phyloP scores from a whole-genome alignment of 164 flowering plant genomes.

The Berberis thunbergii region DNA sequence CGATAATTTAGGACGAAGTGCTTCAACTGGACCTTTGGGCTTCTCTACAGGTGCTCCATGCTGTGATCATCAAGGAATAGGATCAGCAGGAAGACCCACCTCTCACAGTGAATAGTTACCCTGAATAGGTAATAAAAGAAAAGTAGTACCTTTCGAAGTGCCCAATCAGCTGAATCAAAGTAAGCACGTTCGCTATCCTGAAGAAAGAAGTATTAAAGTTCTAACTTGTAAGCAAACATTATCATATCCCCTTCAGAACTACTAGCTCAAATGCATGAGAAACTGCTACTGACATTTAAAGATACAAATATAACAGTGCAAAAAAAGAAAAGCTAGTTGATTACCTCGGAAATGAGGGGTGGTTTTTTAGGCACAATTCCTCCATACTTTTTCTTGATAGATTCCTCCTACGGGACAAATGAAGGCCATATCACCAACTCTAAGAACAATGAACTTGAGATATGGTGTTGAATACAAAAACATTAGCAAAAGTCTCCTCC shows the following conservation, averaged over 20 bases:
- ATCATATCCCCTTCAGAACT: neutral
- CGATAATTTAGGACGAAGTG: slow-evolving; percentile 63
- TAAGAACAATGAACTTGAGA: neutral
- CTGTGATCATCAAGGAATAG: slow-evolving; percentile 13
- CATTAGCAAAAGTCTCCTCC: neutral
- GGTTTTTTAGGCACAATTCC: slow-evolving; percentile 65
- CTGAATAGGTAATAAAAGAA: neutral
- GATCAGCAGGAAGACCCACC: neutral
- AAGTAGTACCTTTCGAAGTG: slow-evolving; percentile 47
- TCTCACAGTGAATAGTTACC: neutral
- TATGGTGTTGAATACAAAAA: neutral
- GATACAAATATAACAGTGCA: neutral
- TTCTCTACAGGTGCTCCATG: slow-evolving; percentile 39
- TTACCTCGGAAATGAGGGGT: slow-evolving; percentile 78
- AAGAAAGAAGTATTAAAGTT: neutral
- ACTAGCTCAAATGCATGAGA: neutral
- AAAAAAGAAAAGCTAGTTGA: neutral
- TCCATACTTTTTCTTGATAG: slow-evolving; percentile 73
- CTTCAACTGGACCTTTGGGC: slow-evolving; percentile 65
- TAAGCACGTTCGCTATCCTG: slow-evolving; percentile 65
- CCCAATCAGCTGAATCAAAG: slow-evolving; percentile 79
- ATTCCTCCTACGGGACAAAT: slow-evolving; percentile 45
- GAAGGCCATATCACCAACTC: neutral
- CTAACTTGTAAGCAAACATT: neutral
- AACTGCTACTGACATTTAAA: neutral